phyloP scores from a whole-genome alignment of 139 green algal genomes.

The Micromonas commoda region DNA sequence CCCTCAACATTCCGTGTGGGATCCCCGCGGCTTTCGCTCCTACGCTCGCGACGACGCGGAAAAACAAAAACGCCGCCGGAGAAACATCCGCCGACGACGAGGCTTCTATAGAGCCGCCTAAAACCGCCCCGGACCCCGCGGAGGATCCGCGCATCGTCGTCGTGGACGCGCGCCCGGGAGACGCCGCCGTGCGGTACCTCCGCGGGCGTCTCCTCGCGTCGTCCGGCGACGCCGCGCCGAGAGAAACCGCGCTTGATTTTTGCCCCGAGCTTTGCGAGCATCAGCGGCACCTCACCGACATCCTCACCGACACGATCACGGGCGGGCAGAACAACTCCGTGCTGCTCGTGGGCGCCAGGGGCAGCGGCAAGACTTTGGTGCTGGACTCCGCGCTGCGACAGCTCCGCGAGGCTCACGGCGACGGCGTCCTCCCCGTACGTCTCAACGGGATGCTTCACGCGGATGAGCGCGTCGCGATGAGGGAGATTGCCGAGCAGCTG shows the following conservation, averaged over 20 bases:
- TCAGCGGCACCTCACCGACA: not conserved
- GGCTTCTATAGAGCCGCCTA: too few species aligned
- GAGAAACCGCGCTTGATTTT: not conserved
- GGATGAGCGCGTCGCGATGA: constrained; percentile 28
- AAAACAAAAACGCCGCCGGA: too few species aligned
- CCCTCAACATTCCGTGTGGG: too few species aligned
- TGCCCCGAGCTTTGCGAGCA: not conserved
- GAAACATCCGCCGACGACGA: too few species aligned
- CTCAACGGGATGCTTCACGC: constrained; percentile 26
- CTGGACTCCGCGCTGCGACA: constrained; percentile 18
- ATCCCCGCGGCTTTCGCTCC: too few species aligned
- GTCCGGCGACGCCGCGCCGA: not conserved
- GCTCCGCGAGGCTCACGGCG: not conserved
- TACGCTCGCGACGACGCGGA: too few species aligned
- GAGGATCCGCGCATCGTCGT: too few species aligned
- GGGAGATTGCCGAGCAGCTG: constrained; percentile 30
- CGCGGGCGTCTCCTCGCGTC: not conserved
- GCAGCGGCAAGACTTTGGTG: constrained; percentile 23
- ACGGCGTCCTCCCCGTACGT: constrained; percentile 14
- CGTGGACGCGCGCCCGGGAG: not conserved
- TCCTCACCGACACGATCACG: constrained; percentile 15
- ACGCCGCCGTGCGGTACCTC: not conserved
- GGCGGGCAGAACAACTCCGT: constrained; percentile 30
- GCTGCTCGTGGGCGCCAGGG: constrained; percentile 24
- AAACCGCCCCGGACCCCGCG: too few species aligned